phyloP scores from a whole-genome alignment of 2,329 filamentous ascomycete genomes.

The Truncatella angustata region DNA sequence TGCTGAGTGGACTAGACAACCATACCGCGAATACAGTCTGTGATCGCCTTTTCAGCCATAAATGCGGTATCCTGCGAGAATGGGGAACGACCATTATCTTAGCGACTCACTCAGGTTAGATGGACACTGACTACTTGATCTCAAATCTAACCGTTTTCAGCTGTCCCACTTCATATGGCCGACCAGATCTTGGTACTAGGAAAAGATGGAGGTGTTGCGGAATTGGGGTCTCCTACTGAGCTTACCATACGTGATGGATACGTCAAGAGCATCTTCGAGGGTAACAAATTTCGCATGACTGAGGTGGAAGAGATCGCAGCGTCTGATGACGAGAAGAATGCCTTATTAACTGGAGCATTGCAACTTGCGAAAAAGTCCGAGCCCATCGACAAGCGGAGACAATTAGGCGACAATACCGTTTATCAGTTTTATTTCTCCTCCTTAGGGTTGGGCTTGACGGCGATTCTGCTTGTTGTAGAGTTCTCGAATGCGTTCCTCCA shows the following conservation, averaged over 20 bases:
- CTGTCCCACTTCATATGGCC: neutral
- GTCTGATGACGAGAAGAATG: neutral
- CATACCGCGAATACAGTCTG: constrained; percentile 4
- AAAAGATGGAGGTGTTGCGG: neutral
- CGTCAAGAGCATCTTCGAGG: neutral
- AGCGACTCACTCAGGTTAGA: constrained; percentile 10
- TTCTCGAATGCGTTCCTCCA: constrained; percentile 7
- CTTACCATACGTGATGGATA: neutral
- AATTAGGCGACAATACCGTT: constrained; percentile 7
- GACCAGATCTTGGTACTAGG: neutral
- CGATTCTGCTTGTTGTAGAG: constrained; percentile 3
- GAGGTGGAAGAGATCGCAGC: neutral
- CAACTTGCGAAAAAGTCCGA: neutral
- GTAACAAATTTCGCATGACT: neutral
- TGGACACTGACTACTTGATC: neutral
- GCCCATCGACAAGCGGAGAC: constrained; percentile 6
- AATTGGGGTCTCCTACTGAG: constrained; percentile 3
- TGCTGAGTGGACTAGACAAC: constrained; percentile 2
- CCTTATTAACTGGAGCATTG: neutral
- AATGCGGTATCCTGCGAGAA: neutral
- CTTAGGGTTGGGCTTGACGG: constrained; percentile 10
- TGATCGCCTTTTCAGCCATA: constrained; percentile 5
- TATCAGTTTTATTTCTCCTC: constrained; percentile 10
- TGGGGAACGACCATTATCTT: neutral
- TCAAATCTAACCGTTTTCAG: neutral